Base-by-base conservation (phyloP, 257 asterid species). In the Solanum neorickii region DNA sequence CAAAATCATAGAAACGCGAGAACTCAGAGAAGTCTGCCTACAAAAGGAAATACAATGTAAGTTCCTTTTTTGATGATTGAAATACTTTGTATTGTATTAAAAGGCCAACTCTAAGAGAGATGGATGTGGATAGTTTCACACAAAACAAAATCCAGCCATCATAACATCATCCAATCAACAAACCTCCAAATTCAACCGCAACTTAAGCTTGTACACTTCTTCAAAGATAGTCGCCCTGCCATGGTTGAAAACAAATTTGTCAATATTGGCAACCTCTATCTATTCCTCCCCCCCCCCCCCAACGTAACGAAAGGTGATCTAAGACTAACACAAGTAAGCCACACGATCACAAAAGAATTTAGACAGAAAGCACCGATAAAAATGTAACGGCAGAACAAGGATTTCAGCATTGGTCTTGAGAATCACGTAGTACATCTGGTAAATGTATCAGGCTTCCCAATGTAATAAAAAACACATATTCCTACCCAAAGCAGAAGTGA, bases 21-120 rank as follows among this genome's bases (percentile, higher is more conserved):
- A 96, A 97, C 91, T 95, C 98, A 9, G 95, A 92, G 87, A 89
- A 95, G 91, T 94, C 98, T 85, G 91, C 96, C 98, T 96, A 89
- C 87, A 88, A 10, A 92, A 84, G 27, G 60, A 83, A 80, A 86
- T 46, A 60, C 52, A 68, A 25, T 68, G 20, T 77, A 27, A 85
- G 85, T 11, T 42, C 68, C 37, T 4, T 47, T 12, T 14, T 33
- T 70, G 84, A 65, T 31, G 78, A 77, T 8, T 66, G n/a, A 6
- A 11, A 6, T 68, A 10, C 31, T 25, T 42, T 15, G 1, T 23
- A 83, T 25, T 49, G 13, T 68, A 37, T 23, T 21, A 70, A 31
- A 31, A 20, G 68, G 78, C 11, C 8, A 66, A 73, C 33, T n/a
- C 12, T 44, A n/a, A 37, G 20, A 35, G 7, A 82, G 42, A 80